phyloP scores from a whole-genome alignment of 1,139 yeast species.

The Kluyveromyces marxianus region DNA sequence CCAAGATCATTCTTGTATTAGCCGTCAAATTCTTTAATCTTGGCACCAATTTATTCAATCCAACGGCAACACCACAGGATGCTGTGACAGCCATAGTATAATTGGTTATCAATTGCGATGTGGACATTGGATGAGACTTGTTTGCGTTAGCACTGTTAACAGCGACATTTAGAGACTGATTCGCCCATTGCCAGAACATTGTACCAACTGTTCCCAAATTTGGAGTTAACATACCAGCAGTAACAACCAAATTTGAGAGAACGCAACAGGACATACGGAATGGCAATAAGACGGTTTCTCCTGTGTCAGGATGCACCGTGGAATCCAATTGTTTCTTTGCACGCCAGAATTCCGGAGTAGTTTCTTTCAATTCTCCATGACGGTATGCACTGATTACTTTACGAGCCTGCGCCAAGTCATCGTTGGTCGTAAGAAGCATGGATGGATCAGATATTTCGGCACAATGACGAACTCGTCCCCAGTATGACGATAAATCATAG shows the following conservation, averaged over 20 bases:
- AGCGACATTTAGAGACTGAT: slow-evolving; percentile 93
- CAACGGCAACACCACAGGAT: slow-evolving; percentile 91
- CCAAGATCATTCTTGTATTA: slow-evolving; percentile 58
- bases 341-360: slow-evolving; percentile 82
- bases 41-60: slow-evolving; percentile 84
- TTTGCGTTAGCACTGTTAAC: slow-evolving; percentile 94
- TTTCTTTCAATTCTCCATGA: slow-evolving; percentile 49
- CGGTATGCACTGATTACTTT: slow-evolving; percentile 61
- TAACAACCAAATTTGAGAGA: slow-evolving; percentile 83
- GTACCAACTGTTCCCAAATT: slow-evolving; percentile 86
- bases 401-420: slow-evolving; percentile 60
- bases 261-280: slow-evolving; percentile 97
- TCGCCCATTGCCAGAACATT: slow-evolving; percentile 93
- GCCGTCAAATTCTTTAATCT: slow-evolving; percentile 61
- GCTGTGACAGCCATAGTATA: slow-evolving; percentile 88
- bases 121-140: slow-evolving; percentile 84
- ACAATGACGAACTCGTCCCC: slow-evolving; percentile 92
- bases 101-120: slow-evolving; percentile 65
- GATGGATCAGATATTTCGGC: slow-evolving; percentile 89
- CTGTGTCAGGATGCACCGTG: slow-evolving; percentile 90
- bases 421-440: slow-evolving; percentile 67
- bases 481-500: slow-evolving; percentile 71
- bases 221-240: slow-evolving; percentile 97
- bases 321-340: slow-evolving; percentile 84
- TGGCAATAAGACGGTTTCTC: slow-evolving; percentile 84